These are phyloP conservation scores for Microthlaspi erraticum DNA, from an alignment of 345 rosid genomes.

Conservation along the genomic window DNA sequence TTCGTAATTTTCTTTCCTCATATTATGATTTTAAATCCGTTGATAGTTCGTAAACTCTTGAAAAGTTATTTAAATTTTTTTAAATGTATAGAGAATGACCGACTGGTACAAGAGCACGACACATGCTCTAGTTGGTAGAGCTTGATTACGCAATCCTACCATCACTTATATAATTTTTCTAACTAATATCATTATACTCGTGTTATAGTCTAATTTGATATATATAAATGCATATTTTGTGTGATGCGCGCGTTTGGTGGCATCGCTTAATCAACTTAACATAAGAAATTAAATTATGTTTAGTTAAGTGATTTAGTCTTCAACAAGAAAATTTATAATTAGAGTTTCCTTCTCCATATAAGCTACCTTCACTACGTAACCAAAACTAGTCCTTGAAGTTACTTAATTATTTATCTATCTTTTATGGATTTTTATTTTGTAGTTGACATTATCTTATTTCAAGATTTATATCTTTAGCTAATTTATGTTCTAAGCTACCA, in stretches of 20 bases:
- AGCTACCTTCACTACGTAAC: slow-evolving; percentile 46
- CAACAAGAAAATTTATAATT: slow-evolving; percentile 8
- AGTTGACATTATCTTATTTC: slow-evolving; percentile 32
- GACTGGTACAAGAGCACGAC: slow-evolving; percentile 61
- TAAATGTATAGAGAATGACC: slow-evolving; percentile 47
- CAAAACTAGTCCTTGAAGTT: slow-evolving; percentile 44
- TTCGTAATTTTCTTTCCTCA: neutral
- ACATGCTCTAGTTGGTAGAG: slow-evolving; percentile 66
- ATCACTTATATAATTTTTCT: slow-evolving; percentile 31
- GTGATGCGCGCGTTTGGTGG: slow-evolving; percentile 46
- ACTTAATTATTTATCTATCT: slow-evolving; percentile 28
- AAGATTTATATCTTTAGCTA: neutral
- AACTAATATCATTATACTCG: slow-evolving; percentile 39
- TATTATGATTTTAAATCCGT: neutral
- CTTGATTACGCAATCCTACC: slow-evolving; percentile 47
- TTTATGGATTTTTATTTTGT: slow-evolving; percentile 12
- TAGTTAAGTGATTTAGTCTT: slow-evolving; percentile 37
- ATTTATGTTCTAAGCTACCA: slow-evolving; percentile 9
- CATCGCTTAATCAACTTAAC: slow-evolving; percentile 42
- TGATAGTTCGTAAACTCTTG: slow-evolving; percentile 16
- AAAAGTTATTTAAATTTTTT: slow-evolving; percentile 2
- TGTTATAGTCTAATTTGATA: slow-evolving; percentile 29
- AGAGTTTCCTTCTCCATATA: slow-evolving; percentile 33
- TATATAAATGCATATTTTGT: slow-evolving; percentile 28
- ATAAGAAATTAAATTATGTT: slow-evolving; percentile 29